These are phyloP conservation scores for Hamamelis virginiana DNA, from an alignment of 164 flowering plant species.

Conservation along the genomic window DNA sequence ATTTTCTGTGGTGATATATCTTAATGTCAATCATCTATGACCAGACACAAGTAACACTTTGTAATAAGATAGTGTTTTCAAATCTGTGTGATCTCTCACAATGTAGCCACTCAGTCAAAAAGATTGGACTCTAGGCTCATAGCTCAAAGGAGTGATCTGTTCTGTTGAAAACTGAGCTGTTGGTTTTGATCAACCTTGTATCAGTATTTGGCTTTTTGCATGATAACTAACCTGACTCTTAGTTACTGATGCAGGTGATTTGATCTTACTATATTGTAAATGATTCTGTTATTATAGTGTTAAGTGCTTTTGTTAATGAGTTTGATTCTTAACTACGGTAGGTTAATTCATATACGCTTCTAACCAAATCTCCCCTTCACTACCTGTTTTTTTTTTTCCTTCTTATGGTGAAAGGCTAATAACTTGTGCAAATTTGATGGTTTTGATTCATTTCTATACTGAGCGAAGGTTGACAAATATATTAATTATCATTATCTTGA, in stretches of 20 bases:
- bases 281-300: too few relatives aligned
- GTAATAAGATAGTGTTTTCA: neutral
- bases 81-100: neutral
- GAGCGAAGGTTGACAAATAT: conserved; percentile 10
- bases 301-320: too few relatives aligned
- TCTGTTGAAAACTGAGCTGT: neutral
- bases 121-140: neutral
- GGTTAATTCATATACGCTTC: too few relatives aligned
- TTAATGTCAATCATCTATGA: too few relatives aligned
- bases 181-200: neutral
- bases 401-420: neutral
- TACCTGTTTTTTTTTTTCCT: neutral
- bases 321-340: too few relatives aligned
- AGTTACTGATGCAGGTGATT: too few relatives aligned
- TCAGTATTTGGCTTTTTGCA: neutral
- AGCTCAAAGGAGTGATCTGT: neutral
- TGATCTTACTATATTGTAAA: too few relatives aligned
- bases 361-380: neutral
- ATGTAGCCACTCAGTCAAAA: neutral
- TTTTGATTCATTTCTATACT: neutral
- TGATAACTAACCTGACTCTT: neutral
- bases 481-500: conserved; percentile 3
- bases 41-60: too few relatives aligned
- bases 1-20: too few relatives aligned
- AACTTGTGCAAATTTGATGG: neutral